phyloP scores from a whole-genome alignment of 2,329 filamentous ascomycete genomes.

The Immersiporthe knoxdaviesiana region DNA sequence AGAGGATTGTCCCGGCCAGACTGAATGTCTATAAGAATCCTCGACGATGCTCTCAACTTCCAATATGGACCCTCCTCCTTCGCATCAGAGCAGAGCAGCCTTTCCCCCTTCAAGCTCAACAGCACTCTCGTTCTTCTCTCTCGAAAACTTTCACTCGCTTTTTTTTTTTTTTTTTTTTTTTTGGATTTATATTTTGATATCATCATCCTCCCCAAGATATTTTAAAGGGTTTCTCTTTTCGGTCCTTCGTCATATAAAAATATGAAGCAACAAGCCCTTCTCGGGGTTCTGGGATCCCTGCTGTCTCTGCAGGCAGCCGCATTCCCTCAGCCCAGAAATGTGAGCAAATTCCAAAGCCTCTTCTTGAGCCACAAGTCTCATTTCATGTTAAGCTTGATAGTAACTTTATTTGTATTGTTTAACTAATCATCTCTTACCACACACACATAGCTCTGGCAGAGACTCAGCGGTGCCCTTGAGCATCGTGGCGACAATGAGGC shows the following conservation, averaged over 20 bases:
- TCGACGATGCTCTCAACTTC: conserved; percentile 15
- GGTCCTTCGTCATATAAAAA: conserved; percentile 2
- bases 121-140: not conserved
- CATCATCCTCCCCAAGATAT: not conserved
- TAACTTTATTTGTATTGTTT: no score
- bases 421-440: no score
- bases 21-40: conserved; percentile 22
- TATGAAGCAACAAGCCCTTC: conserved; percentile 19
- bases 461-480: conserved; percentile 9
- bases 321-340: conserved; percentile 12
- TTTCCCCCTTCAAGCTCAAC: not conserved
- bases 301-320: conserved; percentile 8
- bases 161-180: not conserved
- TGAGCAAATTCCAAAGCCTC: conserved; percentile 6
- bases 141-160: conserved; percentile 16
- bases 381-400: no score
- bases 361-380: no score
- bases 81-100: not conserved
- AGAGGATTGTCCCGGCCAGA: not conserved
- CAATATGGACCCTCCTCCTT: conserved; percentile 12
- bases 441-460: conserved; percentile 13
- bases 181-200: not conserved
- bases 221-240: not conserved
- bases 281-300: conserved; percentile 15
- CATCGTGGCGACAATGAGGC: conserved; percentile 1